Percentiles rank a stretch among this genome's conserved stretches.
Conservation (phyloP, 2,329 filamentous ascomycete species). For the Ophiobolus disseminans region DNA sequence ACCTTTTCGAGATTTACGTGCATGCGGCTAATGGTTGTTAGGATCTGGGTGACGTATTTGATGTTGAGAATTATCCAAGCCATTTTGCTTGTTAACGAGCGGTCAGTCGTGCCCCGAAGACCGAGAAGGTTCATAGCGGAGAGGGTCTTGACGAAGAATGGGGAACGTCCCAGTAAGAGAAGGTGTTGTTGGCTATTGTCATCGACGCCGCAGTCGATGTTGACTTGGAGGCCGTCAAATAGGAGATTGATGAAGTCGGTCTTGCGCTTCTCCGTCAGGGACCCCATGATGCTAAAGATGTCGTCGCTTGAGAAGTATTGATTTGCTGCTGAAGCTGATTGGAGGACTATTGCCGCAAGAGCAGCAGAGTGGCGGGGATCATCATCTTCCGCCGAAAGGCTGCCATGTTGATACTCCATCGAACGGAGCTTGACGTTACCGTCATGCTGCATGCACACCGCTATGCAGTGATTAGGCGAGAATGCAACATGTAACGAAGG, state of each 20-base stretch:
- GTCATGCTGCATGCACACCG: slow-evolving; percentile 54
- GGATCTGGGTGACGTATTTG: slow-evolving; percentile 70
- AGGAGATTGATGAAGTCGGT: slow-evolving; percentile 68
- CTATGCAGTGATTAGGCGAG: slow-evolving; percentile 57
- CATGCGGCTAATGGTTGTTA: slow-evolving; percentile 60
- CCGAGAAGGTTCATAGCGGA: slow-evolving; percentile 81
- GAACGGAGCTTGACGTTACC: slow-evolving; percentile 51
- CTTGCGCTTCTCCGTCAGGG: slow-evolving; percentile 36
- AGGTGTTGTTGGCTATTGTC: slow-evolving; percentile 61
- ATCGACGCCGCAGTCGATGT: slow-evolving; percentile 83
- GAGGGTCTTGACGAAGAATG: slow-evolving; percentile 76
- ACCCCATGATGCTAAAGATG: slow-evolving; percentile 51
- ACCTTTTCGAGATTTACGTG: slow-evolving; percentile 59
- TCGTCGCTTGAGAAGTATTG: slow-evolving; percentile 59
- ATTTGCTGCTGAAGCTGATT: slow-evolving; percentile 52
- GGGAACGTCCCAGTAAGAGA: slow-evolving; percentile 59
- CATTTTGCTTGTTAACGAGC: slow-evolving; percentile 74
- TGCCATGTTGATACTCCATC: slow-evolving; percentile 51
- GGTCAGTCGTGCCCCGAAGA: slow-evolving; percentile 45
- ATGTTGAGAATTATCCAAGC: slow-evolving; percentile 78
- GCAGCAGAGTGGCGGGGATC: slow-evolving; percentile 47
- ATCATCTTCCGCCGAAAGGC: slow-evolving; percentile 38
- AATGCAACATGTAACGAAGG: slow-evolving; percentile 60
- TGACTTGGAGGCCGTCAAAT: slow-evolving; percentile 57
- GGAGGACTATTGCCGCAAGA: slow-evolving; percentile 51